Percentiles rank a stretch among this genome's conserved stretches.
These are phyloP conservation scores for Buxus sempervirens DNA, from an alignment of 164 flowering plant species.

Conservation along the genomic window DNA sequence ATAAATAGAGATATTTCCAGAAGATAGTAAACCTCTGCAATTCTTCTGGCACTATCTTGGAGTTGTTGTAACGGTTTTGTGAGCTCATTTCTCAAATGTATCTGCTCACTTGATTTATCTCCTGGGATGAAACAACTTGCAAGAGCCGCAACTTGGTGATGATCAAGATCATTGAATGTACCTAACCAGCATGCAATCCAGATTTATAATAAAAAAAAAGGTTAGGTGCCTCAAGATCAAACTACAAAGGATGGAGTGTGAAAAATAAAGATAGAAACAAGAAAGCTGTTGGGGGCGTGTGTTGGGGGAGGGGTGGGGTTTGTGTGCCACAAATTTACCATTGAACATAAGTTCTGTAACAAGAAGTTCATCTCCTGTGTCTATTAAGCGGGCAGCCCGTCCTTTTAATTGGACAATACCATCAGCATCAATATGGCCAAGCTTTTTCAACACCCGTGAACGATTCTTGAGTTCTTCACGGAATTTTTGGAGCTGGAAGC, in stretches of 20 bases:
- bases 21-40: constrained; percentile 69
- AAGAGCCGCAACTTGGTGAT: constrained; percentile 94
- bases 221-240: neutral
- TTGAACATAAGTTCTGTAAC: constrained; percentile 98
- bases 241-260: neutral
- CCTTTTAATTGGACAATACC: constrained; percentile 96
- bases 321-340: constrained; percentile 47
- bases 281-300: too few relatives aligned
- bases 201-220: neutral
- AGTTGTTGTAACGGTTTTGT: constrained; percentile 91
- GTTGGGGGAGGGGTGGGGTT: too few relatives aligned
- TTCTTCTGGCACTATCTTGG: constrained; percentile 92
- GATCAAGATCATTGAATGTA: constrained; percentile 95
- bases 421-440: constrained; percentile 95
- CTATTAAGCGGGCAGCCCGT: constrained; percentile 96
- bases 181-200: constrained; percentile 39
- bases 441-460: constrained; percentile 86
- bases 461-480: constrained; percentile 95
- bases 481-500: constrained; percentile 86
- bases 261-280: neutral
- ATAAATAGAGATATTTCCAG: neutral
- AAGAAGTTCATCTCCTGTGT: constrained; percentile 98
- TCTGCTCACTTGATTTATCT: constrained; percentile 84
- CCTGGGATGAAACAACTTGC: constrained; percentile 98
- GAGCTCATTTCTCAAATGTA: constrained; percentile 85